Evolutionary conservation across 1,139 yeast genomes (phyloP).

Genomic region (Wickerhamomyces sp.): DNA sequence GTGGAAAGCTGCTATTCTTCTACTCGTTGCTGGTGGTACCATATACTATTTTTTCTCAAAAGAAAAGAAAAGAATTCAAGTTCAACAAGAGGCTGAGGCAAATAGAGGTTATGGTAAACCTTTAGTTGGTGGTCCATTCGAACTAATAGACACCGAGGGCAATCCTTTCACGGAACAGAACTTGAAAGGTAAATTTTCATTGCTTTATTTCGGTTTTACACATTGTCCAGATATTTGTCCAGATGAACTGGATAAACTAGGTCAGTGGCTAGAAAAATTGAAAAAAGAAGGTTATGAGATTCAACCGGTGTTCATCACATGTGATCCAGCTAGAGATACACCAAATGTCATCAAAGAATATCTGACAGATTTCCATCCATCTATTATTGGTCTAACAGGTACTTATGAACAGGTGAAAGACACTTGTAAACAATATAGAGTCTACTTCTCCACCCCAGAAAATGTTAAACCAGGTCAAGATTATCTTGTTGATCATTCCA

Average conservation of each 20-base stretch:
- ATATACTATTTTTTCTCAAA: slow-evolving; percentile 62
- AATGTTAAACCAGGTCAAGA: slow-evolving; percentile 93
- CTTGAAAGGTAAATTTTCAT: slow-evolving; percentile 69
- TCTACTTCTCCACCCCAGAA: slow-evolving; percentile 93
- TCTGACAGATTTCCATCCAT: slow-evolving; percentile 81
- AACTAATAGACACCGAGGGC: slow-evolving; percentile 64
- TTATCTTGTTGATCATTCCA: slow-evolving; percentile 93
- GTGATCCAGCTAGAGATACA: slow-evolving; percentile 93
- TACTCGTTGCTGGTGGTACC: slow-evolving; percentile 64
- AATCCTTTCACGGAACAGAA: slow-evolving; percentile 70
- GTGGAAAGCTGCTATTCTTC: slow-evolving; percentile 78
- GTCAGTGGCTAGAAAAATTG: slow-evolving; percentile 66
- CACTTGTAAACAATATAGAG: slow-evolving; percentile 83
- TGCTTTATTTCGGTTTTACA: slow-evolving; percentile 90
- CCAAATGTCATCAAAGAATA: slow-evolving; percentile 80
- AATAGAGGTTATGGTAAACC: slow-evolving; percentile 91
- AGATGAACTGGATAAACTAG: slow-evolving; percentile 89
- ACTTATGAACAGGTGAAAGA: slow-evolving; percentile 77
- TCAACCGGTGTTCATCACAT: slow-evolving; percentile 87
- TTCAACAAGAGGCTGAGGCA: slow-evolving; percentile 75
- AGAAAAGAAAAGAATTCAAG: slow-evolving; percentile 69
- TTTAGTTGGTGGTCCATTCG: slow-evolving; percentile 86
- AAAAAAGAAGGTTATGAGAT: slow-evolving; percentile 52
- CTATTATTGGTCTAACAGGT: slow-evolving; percentile 87
- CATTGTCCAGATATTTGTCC: slow-evolving; percentile 99